Evolutionary conservation across 1,139 yeast genomes (phyloP).

Genomic region (Saccharomyces pastorianus): DNA sequence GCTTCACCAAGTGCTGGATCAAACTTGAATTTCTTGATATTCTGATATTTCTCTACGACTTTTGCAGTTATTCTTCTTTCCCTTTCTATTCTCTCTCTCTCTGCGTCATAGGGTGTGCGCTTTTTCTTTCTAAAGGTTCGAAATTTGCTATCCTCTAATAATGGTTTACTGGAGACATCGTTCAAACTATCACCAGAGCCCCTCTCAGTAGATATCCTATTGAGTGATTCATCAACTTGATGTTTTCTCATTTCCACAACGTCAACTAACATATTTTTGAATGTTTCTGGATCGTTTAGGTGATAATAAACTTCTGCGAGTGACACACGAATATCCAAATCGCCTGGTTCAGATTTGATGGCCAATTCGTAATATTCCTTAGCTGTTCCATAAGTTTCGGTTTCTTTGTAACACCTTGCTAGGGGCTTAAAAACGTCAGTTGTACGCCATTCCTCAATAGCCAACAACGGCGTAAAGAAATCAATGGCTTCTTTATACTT

Average conservation of each 20-base stretch:
- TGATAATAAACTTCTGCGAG: conserved; percentile 76
- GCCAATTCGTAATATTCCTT: conserved; percentile 54
- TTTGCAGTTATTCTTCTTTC: conserved; percentile 52
- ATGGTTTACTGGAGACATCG: conserved; percentile 27
- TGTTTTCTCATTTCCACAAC: conserved; percentile 37
- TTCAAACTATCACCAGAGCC: conserved; percentile 10
- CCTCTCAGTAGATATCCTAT: background rate
- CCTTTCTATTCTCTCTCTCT: conserved; percentile 49
- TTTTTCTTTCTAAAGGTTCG: conserved; percentile 27
- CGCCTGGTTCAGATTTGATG: conserved; percentile 49
- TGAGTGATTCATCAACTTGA: conserved; percentile 26
- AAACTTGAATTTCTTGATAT: conserved; percentile 51
- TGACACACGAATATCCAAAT: conserved; percentile 65
- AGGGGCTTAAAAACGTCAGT: conserved; percentile 52
- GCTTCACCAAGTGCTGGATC: conserved; percentile 47
- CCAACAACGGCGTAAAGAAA: conserved; percentile 48
- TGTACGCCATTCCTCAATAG: conserved; percentile 42
- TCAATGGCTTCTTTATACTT: conserved; percentile 64
- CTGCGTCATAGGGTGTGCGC: conserved; percentile 38
- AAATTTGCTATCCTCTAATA: conserved; percentile 33
- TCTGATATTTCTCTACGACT: conserved; percentile 57
- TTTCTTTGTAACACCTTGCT: conserved; percentile 72
- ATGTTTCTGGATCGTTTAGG: conserved; percentile 57
- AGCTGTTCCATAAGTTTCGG: conserved; percentile 64
- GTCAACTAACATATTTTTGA: conserved; percentile 49